These are phyloP conservation scores for Mollisia scopiformis DNA, from an alignment of 2,329 filamentous ascomycete genomes.

Conservation along the genomic window DNA sequence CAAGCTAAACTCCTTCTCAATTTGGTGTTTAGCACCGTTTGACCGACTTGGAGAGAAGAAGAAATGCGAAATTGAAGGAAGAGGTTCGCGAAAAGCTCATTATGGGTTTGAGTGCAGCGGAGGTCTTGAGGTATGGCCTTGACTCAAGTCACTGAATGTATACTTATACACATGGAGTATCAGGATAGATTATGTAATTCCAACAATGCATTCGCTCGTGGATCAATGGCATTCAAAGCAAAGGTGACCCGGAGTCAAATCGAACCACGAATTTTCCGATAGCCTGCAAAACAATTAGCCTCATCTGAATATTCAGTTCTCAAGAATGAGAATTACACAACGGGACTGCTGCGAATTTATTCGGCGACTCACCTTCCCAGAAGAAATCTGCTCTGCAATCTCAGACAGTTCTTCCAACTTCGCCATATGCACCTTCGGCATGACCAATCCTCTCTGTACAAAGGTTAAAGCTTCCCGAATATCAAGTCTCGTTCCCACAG, in stretches of 20 bases:
- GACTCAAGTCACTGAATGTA: too few relatives aligned
- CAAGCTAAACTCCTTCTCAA: not conserved
- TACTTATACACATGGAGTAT: too few relatives aligned
- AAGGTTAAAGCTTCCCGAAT: slow-evolving; percentile 46
- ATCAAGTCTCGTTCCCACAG: slow-evolving; percentile 42
- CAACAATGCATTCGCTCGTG: too few relatives aligned
- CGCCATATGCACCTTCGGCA: slow-evolving; percentile 33
- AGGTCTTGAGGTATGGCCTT: too few relatives aligned
- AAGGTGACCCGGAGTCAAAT: not conserved
- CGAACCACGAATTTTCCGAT: slow-evolving; percentile 8
- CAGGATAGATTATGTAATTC: too few relatives aligned
- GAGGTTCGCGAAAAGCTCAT: too few relatives aligned
- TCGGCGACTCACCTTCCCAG: slow-evolving; percentile 11
- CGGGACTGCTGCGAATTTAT: too few relatives aligned
- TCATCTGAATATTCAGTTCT: not conserved
- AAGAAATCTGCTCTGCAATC: slow-evolving; percentile 5
- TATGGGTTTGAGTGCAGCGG: too few relatives aligned
- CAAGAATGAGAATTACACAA: not conserved
- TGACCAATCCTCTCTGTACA: slow-evolving; percentile 37
- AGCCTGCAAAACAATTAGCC: not conserved
- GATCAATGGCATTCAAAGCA: not conserved
- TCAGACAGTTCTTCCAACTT: slow-evolving; percentile 29
- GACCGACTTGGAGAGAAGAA: too few relatives aligned
- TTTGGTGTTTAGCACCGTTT: not conserved
- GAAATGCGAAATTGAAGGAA: too few relatives aligned